A percentile compares a stretch with the other conserved stretches of the same genome.
phyloP scores from a whole-genome alignment of 352 stramenopile genomes.

The Phytopythium aichiense region DNA sequence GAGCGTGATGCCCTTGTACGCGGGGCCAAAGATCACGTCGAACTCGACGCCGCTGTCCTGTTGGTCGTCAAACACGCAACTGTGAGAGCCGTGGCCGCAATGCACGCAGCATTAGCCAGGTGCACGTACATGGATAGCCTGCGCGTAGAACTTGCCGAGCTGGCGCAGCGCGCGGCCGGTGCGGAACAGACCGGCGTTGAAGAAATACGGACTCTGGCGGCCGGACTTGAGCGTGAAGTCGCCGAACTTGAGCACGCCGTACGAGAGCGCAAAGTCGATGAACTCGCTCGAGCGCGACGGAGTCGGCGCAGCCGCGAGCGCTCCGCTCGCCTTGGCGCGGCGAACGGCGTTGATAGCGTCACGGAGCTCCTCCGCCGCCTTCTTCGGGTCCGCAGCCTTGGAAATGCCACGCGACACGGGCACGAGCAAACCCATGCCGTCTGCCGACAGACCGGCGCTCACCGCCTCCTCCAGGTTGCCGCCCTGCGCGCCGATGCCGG shows the following conservation, averaged over 20 bases:
- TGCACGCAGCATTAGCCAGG: neutral
- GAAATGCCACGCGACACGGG: conserved; percentile 97
- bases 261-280: conserved; percentile 94
- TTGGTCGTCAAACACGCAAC: conserved; percentile 15
- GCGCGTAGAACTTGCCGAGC: conserved; percentile 93
- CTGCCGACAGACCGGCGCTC: conserved; percentile 61
- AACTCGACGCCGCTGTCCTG: conserved; percentile 91
- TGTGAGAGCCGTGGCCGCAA: neutral
- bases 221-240: conserved; percentile 98
- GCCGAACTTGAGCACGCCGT: conserved; percentile 97
- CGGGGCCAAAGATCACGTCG: conserved; percentile 98
- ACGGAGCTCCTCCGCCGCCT: conserved; percentile 87
- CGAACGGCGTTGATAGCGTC: conserved; percentile 94
- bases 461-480: conserved; percentile 90
- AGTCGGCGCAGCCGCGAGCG: conserved; percentile 6
- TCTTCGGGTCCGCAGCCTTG: conserved; percentile 83
- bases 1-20: conserved; percentile 99
- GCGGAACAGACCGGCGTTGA: conserved; percentile 98
- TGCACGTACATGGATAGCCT: conserved; percentile 86
- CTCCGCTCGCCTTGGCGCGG: conserved; percentile 35
- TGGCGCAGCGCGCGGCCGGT: conserved; percentile 90
- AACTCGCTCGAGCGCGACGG: conserved; percentile 89
- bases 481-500: conserved; percentile 94
- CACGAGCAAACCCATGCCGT: conserved; percentile 93
- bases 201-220: conserved; percentile 98